These are phyloP conservation scores for Macaranga tanarius DNA, from an alignment of 441 rosid genomes.

Conservation along the genomic window DNA sequence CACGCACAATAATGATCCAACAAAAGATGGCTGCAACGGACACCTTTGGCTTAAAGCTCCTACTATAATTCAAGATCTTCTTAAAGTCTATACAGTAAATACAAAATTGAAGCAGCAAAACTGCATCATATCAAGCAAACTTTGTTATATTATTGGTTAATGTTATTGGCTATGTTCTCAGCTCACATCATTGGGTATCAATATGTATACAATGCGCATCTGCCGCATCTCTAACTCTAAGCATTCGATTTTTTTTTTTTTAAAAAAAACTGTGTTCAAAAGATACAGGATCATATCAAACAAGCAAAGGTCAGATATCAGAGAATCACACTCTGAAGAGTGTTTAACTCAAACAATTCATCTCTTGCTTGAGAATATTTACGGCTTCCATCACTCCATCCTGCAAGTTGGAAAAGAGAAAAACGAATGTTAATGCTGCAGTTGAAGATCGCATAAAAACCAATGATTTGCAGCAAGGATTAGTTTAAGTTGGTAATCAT, in stretches of 20 bases:
- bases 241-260: not conserved
- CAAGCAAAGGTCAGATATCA: not conserved
- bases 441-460: not conserved
- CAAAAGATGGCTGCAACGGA: too few relatives aligned
- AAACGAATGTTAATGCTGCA: not conserved
- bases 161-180: too few relatives aligned
- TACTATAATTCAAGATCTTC: too few relatives aligned
- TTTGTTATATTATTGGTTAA: too few relatives aligned
- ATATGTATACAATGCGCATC: too few relatives aligned
- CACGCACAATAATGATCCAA: too few relatives aligned
- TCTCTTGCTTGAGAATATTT: constrained; percentile 28
- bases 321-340: not conserved
- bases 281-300: not conserved
- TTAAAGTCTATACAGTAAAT: too few relatives aligned
- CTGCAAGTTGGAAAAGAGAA: constrained; percentile 14
- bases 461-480: not conserved
- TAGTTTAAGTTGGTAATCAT: not conserved
- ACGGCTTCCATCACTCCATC: constrained; percentile 33
- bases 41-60: too few relatives aligned
- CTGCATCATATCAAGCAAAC: too few relatives aligned
- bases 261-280: not conserved
- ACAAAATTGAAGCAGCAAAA: too few relatives aligned
- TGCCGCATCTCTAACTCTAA: too few relatives aligned
- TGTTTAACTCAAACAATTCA: constrained; percentile 12
- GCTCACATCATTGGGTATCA: too few relatives aligned